Conservation (phyloP, 163 green algal genomes). For the Volvox carteri region DNA sequence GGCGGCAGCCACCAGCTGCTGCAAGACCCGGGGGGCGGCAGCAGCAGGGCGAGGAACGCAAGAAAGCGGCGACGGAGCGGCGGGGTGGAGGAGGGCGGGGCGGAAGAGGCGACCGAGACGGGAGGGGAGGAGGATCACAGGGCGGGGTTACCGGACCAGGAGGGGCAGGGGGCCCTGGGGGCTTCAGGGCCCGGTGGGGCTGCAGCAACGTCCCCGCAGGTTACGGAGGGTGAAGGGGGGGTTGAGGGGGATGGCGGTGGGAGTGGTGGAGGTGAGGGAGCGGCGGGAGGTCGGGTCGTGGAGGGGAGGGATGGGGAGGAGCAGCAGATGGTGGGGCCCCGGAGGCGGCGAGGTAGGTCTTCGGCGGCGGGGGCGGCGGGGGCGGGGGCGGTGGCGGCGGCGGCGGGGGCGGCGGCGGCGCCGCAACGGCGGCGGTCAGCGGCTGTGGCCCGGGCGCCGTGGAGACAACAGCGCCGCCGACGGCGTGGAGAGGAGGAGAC, state of each 20-base stretch:
- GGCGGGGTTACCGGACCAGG: background rate
- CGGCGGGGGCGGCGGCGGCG: too few species aligned
- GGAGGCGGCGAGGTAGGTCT: background rate
- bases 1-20: conserved; percentile 5
- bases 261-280: background rate
- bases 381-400: background rate
- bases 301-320: background rate
- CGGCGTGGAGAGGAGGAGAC: too few species aligned
- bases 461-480: background rate
- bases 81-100: background rate
- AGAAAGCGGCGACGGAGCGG: background rate
- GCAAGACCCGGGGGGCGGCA: background rate
- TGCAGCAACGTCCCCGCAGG: background rate
- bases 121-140: background rate
- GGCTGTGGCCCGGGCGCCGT: background rate
- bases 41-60: background rate
- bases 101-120: background rate
- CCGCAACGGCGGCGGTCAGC: background rate
- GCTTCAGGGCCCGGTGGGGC: background rate
- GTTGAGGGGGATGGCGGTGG: background rate
- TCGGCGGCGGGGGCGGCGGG: background rate
- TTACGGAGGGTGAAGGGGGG: background rate
- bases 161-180: too few species aligned
- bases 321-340: background rate
- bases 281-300: background rate